Percentiles rank a stretch among this genome's conserved stretches.
Conservation (phyloP, 2,329 filamentous ascomycete species). For the Colletotrichum truncatum region DNA sequence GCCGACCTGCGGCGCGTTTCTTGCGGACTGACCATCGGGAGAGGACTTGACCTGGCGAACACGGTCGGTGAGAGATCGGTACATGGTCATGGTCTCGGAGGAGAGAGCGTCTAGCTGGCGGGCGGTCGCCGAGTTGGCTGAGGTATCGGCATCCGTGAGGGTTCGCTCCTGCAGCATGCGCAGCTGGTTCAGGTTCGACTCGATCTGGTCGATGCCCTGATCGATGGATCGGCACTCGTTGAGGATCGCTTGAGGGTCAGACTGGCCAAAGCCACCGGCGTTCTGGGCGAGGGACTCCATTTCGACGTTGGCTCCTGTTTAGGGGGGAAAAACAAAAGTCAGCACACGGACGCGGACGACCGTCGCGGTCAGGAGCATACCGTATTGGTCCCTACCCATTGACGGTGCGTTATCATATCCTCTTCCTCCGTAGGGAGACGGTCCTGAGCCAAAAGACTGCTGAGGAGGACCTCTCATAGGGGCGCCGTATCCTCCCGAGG, state of each 20-base stretch:
- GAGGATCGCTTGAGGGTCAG: constrained; percentile 79
- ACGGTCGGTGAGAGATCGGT: constrained; percentile 80
- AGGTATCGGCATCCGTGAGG: constrained; percentile 79
- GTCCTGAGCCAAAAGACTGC: constrained; percentile 26
- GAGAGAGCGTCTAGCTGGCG: constrained; percentile 78
- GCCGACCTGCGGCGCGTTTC: constrained; percentile 83
- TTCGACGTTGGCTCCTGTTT: constrained; percentile 69
- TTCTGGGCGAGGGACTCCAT: constrained; percentile 73
- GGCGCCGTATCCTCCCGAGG: constrained; percentile 39
- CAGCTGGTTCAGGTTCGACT: constrained; percentile 76
- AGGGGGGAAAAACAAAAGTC: background rate
- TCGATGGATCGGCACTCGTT: constrained; percentile 86
- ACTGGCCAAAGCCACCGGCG: constrained; percentile 53
- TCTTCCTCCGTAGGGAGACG: constrained; percentile 34
- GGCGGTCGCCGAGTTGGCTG: constrained; percentile 70
- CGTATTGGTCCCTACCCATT: constrained; percentile 30
- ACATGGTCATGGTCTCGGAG: constrained; percentile 83
- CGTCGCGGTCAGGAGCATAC: constrained; percentile 21
- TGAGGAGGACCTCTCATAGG: constrained; percentile 21
- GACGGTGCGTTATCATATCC: constrained; percentile 35
- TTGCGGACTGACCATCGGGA: constrained; percentile 76
- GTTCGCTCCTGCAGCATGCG: constrained; percentile 75
- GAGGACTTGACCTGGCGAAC: constrained; percentile 86
- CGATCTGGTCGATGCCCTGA: constrained; percentile 77
- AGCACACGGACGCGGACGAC: constrained; percentile 9